Conservation (phyloP, 2,329 filamentous ascomycete species). For the Immersiporthe knoxdaviesiana region DNA sequence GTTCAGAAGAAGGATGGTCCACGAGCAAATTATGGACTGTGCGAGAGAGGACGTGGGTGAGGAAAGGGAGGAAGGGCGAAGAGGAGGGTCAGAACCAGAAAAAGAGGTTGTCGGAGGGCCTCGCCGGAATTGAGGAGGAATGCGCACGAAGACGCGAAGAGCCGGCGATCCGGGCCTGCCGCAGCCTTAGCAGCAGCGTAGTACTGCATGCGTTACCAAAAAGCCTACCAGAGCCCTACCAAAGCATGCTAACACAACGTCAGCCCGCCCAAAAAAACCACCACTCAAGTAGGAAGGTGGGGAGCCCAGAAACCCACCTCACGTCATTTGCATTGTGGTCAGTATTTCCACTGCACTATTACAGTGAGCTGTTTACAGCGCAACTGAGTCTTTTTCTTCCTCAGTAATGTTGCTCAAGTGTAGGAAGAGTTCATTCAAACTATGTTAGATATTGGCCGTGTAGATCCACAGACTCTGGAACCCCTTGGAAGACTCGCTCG, state of each 20-base stretch:
- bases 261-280: conserved; percentile 6
- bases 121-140: neutral
- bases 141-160: neutral
- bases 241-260: neutral
- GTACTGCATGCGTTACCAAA: neutral
- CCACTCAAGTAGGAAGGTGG: conserved; percentile 11
- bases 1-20: too few relatives aligned
- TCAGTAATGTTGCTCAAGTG: neutral
- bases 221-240: neutral
- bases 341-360: neutral
- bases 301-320: neutral
- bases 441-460: neutral
- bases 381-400: neutral
- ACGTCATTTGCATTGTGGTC: neutral
- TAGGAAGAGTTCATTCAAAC: neutral
- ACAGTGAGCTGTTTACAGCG: too few relatives aligned
- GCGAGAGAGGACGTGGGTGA: neutral
- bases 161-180: conserved; percentile 9
- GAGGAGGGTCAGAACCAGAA: neutral
- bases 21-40: neutral
- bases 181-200: neutral
- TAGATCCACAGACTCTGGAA: neutral
- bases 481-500: neutral
- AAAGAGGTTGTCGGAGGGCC: conserved; percentile 1
- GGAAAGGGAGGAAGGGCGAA: neutral